Evolutionary conservation across 139 green algal genomes (phyloP), one percentile per base, ranked within the genome.

Genomic region (Zygnema cylindricum): DNA sequence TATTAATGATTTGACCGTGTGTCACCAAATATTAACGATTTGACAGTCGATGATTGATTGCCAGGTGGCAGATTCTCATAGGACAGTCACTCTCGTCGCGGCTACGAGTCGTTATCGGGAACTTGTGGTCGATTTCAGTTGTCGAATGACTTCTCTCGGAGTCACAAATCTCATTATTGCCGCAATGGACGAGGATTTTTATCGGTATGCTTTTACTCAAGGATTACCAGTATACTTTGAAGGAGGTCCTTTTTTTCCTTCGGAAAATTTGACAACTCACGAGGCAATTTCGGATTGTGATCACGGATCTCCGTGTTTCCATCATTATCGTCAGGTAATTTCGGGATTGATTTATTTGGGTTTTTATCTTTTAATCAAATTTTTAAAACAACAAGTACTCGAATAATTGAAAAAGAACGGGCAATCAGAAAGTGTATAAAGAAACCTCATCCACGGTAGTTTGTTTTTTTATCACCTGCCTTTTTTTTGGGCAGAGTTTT

Each of bases 151-250:
- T 2, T 23, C 35, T 25, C 81, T 87, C 22, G 55, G 43, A 21
- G 36, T 32, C 23, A 33, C 7, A 25, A 87, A 87, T 69, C 21
- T 87, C 33, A 23, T 87, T 1, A 69, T 87, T 22, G 81, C 43
- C n/a, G 81, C 81, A 1, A 30, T 87, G 22, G 81, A 87, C 81
- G 69, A 49, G 33, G 83, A 85, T 1, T 11, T 39, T 32, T 88
- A 88, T 69, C 63, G 69, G 35, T 88, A 57, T 38, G 32, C 39
- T 22, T 88, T 87, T 54, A 82, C 57, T 1, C 81, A 87, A 23
- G 81, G 81, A 43, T 30, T 87, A 22, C 55, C 81, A 16, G 81
- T 87, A 23, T 84, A 84, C 77, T 42, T 73, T 7, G 77, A 21
- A 33, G 36, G 11, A 16, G 3, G 3, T 3, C 71, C 71, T 16